Base-by-base conservation (phyloP, 169 alveolate species). In the Plasmodium malariae region DNA sequence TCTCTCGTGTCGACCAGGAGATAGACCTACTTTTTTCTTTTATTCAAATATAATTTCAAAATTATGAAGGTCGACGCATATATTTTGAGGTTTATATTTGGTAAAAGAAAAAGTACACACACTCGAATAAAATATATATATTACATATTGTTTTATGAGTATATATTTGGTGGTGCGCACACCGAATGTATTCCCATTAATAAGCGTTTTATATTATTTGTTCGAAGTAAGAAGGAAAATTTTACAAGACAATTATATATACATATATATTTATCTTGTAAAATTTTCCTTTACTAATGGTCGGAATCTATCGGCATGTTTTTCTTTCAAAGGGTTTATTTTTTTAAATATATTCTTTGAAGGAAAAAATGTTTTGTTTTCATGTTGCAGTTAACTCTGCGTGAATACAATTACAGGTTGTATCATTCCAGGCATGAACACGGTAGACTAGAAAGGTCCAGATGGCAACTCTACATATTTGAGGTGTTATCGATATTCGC, bases 1-100 rank as follows among this genome's bases (percentile, higher is more conserved):
- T 74, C 88, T 74, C 88, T 74, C 88, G 37, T 57, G 88, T 74
- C 88, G 21, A 43, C 88, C 88, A 74, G 88, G 88, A 74, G 88
- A 74, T 74, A 74, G 9, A 37, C n/a, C 6, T 57, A 30, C 59
- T 37, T 74, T 57, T 28, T 34, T 74, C 59, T 57, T 28, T 57
- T 51, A 26, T n/a, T n/a, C n/a, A n/a, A n/a, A n/a, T n/a, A n/a
- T n/a, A n/a, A n/a, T n/a, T n/a, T n/a, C n/a, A n/a, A n/a, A n/a
- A n/a, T n/a, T n/a, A n/a, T n/a, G n/a, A n/a, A n/a, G n/a, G n/a
- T n/a, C n/a, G n/a, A n/a, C n/a, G n/a, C n/a, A n/a, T n/a, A n/a
- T n/a, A n/a, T n/a, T n/a, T n/a, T n/a, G n/a, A n/a, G n/a, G n/a
- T n/a, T n/a, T n/a, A n/a, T n/a, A n/a, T n/a, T n/a, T n/a, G n/a